These are phyloP conservation scores for Pinus tabuliformis DNA, from an alignment of 75 land plant species.

Conservation along the genomic window DNA sequence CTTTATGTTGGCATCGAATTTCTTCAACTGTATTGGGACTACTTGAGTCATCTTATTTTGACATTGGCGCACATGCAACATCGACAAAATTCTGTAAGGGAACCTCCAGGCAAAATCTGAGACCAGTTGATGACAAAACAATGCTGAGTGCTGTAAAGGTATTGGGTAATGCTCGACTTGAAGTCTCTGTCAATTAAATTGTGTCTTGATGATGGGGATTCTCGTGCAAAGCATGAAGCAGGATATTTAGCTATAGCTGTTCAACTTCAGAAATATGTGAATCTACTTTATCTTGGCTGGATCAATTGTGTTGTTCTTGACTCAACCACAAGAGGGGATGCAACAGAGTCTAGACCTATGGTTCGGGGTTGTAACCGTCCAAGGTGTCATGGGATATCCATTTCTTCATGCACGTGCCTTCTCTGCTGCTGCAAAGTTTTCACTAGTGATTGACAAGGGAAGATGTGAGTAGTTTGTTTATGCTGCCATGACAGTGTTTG, in stretches of 20 bases:
- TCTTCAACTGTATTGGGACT: no score
- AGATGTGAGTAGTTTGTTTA: conserved; percentile 56
- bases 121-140: no score
- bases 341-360: conserved; percentile 11
- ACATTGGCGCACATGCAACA: no score
- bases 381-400: conserved; percentile 62
- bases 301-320: conserved; percentile 51
- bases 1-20: no score
- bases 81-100: no score
- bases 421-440: conserved; percentile 74
- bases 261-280: conserved; percentile 48
- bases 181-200: no score
- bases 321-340: conserved; percentile 50
- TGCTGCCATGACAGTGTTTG: conserved; percentile 59
- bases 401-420: conserved; percentile 89
- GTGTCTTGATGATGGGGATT: conserved; percentile 29
- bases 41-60: no score
- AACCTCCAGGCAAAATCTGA: no score
- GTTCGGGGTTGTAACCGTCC: conserved; percentile 15
- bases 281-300: conserved; percentile 73
- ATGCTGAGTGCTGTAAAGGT: no score
- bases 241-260: conserved; percentile 52
- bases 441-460: conserved; percentile 54
- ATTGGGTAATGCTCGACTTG: no score
- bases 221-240: conserved; percentile 89